Evolutionary conservation across 2,329 filamentous ascomycete species (phyloP), one percentile per base, ranked within the genome.

Genomic region (Diaporthe sp.): DNA sequence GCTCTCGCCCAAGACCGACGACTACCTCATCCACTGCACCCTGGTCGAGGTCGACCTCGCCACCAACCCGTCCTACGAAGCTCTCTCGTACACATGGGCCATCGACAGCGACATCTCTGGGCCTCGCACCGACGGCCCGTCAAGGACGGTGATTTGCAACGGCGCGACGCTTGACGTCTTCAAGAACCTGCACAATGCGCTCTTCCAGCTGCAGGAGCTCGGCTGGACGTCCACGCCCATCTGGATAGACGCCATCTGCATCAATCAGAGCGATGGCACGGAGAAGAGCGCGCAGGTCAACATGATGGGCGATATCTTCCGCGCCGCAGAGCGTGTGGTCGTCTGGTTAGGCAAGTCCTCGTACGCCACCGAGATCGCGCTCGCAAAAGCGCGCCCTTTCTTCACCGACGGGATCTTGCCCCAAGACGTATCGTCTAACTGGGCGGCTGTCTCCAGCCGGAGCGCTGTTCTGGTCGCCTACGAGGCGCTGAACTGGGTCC

Each of bases 241-340:
- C 7, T 44, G 60, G 37, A 63, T 63, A 9, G 58, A 61, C 15
- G 58, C 58, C 37, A 60, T 60, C 22, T 60, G 57, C 22, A 60
- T 60, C 31, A 60, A 60, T 12, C 57, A 60, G 57, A 10, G 37
- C n/a, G 58, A 61, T 28, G 58, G 25, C 37, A 20, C 22, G 8
- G 58, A 61, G 58, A 61, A 61, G 10, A 42, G 58, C 9, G 37
- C 37, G 2, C 58, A 61, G 37, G 58, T 61, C 58, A 61, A 42
- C 37, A 61, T 61, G 58, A 61, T 61, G 58, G 58, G 58, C 58
- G n/a, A 61, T 7, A 61, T 61, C 22, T 61, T 61, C 58, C 58
- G 58, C n/a, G 58, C 58, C 37, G 58, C 58, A 37, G 42, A 37
- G n/a, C 58, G 58, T 17, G 58, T 61, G 4, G n/a, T 61, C 13